Evolutionary conservation across 2,329 filamentous ascomycete genomes (phyloP).

Genomic region (Clonostachys rhizophaga): DNA sequence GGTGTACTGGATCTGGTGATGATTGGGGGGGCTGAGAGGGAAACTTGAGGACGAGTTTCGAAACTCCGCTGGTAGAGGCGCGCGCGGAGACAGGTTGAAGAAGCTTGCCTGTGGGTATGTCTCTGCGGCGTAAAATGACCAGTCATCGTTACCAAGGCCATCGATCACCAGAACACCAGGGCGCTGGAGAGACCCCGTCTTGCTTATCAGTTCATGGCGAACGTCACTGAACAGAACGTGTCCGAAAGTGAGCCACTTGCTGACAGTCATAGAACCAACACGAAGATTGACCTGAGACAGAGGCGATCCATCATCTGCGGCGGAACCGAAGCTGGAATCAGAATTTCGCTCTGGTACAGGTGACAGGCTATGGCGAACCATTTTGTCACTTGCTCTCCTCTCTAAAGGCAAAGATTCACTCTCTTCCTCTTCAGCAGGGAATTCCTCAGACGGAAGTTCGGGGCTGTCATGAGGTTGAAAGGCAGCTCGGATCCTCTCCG

Average conservation of each 20-base stretch:
- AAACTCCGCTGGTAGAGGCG: slow-evolving; percentile 41
- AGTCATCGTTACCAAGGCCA: slow-evolving; percentile 81
- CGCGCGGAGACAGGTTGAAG: slow-evolving; percentile 66
- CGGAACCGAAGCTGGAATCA: slow-evolving; percentile 33
- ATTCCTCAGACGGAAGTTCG: slow-evolving; percentile 30
- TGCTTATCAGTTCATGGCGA: slow-evolving; percentile 60
- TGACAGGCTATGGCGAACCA: slow-evolving; percentile 1
- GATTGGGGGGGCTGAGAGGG: slow-evolving; percentile 60
- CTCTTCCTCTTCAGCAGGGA: slow-evolving; percentile 28
- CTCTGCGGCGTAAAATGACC: slow-evolving; percentile 81
- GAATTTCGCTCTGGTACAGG: slow-evolving; percentile 2
- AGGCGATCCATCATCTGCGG: slow-evolving; percentile 55
- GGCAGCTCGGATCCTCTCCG: slow-evolving; percentile 43
- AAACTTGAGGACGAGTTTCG: slow-evolving; percentile 37
- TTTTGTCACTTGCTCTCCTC: background rate
- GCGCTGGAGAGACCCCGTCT: slow-evolving; percentile 27
- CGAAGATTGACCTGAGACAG: slow-evolving; percentile 70
- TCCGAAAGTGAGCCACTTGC: slow-evolving; percentile 83
- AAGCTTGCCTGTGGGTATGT: slow-evolving; percentile 72
- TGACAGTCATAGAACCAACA: slow-evolving; percentile 77
- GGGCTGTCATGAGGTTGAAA: slow-evolving; percentile 33
- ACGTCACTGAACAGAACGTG: slow-evolving; percentile 79
- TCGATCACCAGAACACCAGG: slow-evolving; percentile 73
- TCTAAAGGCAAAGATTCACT: background rate
- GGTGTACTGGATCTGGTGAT: slow-evolving; percentile 68